Conservation (phyloP, 1,139 yeast species). For the Diutina rugosa region DNA sequence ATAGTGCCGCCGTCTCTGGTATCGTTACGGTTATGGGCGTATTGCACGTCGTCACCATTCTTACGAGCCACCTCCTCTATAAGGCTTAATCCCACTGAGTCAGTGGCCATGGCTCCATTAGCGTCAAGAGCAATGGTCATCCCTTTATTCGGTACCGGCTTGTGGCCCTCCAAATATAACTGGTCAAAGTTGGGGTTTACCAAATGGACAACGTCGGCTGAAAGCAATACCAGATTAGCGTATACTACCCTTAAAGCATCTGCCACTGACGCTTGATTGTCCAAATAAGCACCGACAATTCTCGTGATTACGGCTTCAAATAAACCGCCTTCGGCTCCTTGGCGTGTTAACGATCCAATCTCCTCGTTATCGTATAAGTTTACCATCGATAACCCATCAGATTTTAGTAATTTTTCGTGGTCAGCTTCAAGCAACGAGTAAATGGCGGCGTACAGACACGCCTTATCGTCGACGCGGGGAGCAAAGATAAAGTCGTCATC, state of each 20-base stretch:
- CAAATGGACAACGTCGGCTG: conserved; percentile 58
- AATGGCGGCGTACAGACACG: conserved; percentile 51
- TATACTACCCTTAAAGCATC: conserved; percentile 8
- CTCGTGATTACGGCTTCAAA: background rate
- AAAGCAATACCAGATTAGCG: conserved; percentile 45
- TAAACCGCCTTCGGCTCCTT: conserved; percentile 38
- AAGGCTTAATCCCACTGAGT: conserved; percentile 54
- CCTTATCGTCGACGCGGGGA: conserved; percentile 55
- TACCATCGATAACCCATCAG: conserved; percentile 33
- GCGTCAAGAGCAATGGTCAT: conserved; percentile 60
- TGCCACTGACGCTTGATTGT: conserved; percentile 7
- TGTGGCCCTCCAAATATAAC: conserved; percentile 60
- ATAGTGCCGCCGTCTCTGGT: conserved; percentile 70
- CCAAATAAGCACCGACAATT: conserved; percentile 7
- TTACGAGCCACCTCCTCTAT: conserved; percentile 50
- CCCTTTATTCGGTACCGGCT: conserved; percentile 71
- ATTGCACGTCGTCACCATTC: conserved; percentile 53
- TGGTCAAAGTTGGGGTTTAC: conserved; percentile 48
- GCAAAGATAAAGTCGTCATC: conserved; percentile 49
- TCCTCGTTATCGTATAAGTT: conserved; percentile 52
- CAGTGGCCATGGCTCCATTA: conserved; percentile 74
- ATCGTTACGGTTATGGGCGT: conserved; percentile 60
- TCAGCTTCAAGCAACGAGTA: conserved; percentile 33
- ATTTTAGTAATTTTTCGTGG: conserved; percentile 10
- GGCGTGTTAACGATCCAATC: conserved; percentile 46